Percentiles rank a stretch among this genome's conserved stretches.
Evolutionary conservation across 2,329 filamentous ascomycete species (phyloP).

Genomic region (Dendryphion nanum): DNA sequence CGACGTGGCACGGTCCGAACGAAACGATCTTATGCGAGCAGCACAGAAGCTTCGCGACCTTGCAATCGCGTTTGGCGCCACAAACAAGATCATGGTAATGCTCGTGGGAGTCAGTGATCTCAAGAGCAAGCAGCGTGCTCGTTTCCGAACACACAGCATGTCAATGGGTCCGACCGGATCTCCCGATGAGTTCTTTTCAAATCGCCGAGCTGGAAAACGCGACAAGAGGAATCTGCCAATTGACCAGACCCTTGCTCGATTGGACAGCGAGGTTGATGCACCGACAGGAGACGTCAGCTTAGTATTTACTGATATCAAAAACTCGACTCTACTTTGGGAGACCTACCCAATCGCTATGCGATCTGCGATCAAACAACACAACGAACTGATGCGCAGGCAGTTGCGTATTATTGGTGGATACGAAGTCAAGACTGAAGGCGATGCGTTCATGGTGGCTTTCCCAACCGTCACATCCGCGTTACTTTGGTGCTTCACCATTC

Average conservation of each 20-base stretch:
- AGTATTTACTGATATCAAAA: constrained; percentile 99
- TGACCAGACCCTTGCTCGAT: constrained; percentile 81
- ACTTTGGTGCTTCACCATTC: constrained; percentile 94
- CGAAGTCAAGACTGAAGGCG: constrained; percentile 99
- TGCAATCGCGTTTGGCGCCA: constrained; percentile 92
- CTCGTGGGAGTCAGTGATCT: constrained; percentile 91
- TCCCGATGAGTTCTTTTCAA: constrained; percentile 67
- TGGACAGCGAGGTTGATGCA: constrained; percentile 87
- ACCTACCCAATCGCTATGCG: constrained; percentile 93
- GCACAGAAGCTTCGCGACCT: constrained; percentile 92
- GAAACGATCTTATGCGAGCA: constrained; percentile 87
- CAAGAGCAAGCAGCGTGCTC: constrained; percentile 76
- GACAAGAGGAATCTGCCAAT: constrained; percentile 56
- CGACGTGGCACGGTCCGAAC: constrained; percentile 84
- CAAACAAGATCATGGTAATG: constrained; percentile 98
- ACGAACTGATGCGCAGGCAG: constrained; percentile 93
- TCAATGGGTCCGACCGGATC: constrained; percentile 77
- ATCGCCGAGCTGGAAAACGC: constrained; percentile 59
- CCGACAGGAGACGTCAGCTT: constrained; percentile 89
- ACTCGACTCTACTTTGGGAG: constrained; percentile 94
- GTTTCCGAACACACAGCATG: constrained; percentile 78
- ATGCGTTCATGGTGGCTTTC: constrained; percentile 99
- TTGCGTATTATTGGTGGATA: constrained; percentile 92
- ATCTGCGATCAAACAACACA: constrained; percentile 95
- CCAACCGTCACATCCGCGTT: constrained; percentile 91